Percentiles rank a stretch among this genome's conserved stretches.
Evolutionary conservation across 1,139 yeast genomes (phyloP).

Genomic region (Blastobotrys capitulatus): DNA sequence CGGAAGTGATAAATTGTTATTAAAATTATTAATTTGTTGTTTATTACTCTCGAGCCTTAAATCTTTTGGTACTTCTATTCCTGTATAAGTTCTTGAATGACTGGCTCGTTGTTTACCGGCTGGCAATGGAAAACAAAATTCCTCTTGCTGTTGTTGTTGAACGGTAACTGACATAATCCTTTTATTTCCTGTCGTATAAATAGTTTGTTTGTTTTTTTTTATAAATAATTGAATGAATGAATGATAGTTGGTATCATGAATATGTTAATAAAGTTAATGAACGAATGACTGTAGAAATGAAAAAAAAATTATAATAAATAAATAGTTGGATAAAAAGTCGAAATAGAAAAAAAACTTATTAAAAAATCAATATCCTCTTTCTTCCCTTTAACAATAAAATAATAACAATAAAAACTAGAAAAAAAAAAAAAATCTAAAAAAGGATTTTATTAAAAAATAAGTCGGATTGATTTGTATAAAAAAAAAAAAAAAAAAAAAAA

Average conservation of each 20-base stretch:
- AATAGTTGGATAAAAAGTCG: background rate
- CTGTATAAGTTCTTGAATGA: conserved; percentile 14
- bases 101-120: conserved; percentile 1
- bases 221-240: background rate
- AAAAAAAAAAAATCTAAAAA: no score
- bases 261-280: no score
- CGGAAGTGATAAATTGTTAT: background rate
- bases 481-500: background rate
- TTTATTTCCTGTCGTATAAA: no score
- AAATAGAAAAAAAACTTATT: no score
- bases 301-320: background rate
- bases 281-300: background rate
- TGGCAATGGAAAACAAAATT: conserved; percentile 7
- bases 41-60: background rate
- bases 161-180: background rate
- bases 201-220: background rate
- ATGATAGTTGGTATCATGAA: background rate
- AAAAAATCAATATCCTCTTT: no score
- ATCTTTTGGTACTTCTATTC: conserved; percentile 12
- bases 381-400: no score
- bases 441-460: no score
- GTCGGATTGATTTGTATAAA: background rate
- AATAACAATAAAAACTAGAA: no score
- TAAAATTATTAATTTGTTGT: background rate
- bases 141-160: conserved; percentile 4